phyloP scores from a whole-genome alignment of 805 yeast genomes.

The Saccharomycopsis sp. region DNA sequence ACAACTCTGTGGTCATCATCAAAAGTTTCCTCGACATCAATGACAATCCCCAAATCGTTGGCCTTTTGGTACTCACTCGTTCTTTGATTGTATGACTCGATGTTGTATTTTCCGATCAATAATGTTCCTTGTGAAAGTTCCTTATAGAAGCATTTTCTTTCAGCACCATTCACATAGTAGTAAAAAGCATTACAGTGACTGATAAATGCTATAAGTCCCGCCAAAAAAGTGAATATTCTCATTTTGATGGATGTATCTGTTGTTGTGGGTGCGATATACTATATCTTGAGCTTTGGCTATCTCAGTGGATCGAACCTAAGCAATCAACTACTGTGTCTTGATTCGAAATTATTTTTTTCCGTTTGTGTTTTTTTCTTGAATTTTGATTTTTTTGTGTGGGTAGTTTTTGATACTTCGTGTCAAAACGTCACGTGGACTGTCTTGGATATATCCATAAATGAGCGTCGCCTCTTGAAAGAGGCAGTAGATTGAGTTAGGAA shows the following conservation, averaged over 20 bases:
- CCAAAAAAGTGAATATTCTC: background rate
- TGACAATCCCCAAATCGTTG: slow-evolving; percentile 33
- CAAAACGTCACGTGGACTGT: slow-evolving; percentile 3
- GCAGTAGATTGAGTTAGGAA: too few relatives aligned
- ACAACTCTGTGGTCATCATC: slow-evolving; percentile 74
- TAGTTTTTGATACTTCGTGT: background rate
- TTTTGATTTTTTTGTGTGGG: background rate
- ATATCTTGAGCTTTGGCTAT: too few relatives aligned
- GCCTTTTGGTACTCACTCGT: slow-evolving; percentile 31
- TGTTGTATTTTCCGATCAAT: slow-evolving; percentile 42
- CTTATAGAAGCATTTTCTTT: slow-evolving; percentile 49
- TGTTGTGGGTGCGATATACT: too few relatives aligned
- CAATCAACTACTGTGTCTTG: too few relatives aligned
- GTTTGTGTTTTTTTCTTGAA: background rate
- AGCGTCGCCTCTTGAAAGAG: too few relatives aligned
- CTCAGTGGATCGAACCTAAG: too few relatives aligned
- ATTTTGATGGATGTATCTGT: background rate
- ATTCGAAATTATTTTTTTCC: background rate
- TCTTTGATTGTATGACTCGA: slow-evolving; percentile 39
- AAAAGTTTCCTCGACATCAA: slow-evolving; percentile 57
- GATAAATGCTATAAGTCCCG: slow-evolving; percentile 3
- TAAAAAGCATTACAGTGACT: slow-evolving; percentile 35
- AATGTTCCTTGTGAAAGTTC: slow-evolving; percentile 46
- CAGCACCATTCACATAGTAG: slow-evolving; percentile 46
- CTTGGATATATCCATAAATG: too few relatives aligned